Percentiles rank a stretch among this genome's conserved stretches.
These are phyloP conservation scores for Filosporella fistucella DNA, from an alignment of 495 filamentous ascomycete genomes.

Conservation along the genomic window DNA sequence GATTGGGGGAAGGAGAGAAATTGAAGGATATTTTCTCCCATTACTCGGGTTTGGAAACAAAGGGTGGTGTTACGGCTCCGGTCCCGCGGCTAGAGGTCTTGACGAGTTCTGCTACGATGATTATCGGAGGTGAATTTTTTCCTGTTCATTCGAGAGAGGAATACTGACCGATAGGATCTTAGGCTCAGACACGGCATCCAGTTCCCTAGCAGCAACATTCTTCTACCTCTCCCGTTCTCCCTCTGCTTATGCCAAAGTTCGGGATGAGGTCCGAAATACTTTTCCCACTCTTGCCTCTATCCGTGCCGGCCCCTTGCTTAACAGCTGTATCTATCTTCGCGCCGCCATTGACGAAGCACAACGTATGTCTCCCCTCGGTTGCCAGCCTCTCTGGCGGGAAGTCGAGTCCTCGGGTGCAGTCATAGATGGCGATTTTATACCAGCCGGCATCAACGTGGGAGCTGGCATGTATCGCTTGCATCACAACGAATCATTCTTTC, in stretches of 20 bases:
- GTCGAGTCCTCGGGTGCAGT: not conserved
- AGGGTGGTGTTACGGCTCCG: no score
- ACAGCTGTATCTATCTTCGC: constrained; percentile 1
- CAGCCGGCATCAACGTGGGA: not conserved
- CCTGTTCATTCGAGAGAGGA: no score
- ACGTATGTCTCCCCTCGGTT: constrained; percentile 1
- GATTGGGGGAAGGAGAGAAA: no score
- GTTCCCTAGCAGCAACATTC: not conserved
- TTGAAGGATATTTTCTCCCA: no score
- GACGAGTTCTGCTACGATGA: no score
- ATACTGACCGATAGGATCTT: no score
- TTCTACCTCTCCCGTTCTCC: not conserved
- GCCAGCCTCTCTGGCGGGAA: not conserved
- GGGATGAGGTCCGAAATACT: not conserved
- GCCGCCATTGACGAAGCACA: not conserved
- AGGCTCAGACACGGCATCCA: constrained; percentile 5
- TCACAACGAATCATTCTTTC: not conserved
- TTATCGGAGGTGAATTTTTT: no score
- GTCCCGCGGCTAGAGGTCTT: no score
- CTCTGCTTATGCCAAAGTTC: not conserved
- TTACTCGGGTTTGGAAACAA: no score
- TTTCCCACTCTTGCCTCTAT: not conserved
- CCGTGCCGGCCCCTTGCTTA: not conserved
- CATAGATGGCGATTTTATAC: not conserved
- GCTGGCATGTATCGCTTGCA: not conserved